Conservation (phyloP, 208 protist genomes). For the Tritrichomonas foetus region DNA sequence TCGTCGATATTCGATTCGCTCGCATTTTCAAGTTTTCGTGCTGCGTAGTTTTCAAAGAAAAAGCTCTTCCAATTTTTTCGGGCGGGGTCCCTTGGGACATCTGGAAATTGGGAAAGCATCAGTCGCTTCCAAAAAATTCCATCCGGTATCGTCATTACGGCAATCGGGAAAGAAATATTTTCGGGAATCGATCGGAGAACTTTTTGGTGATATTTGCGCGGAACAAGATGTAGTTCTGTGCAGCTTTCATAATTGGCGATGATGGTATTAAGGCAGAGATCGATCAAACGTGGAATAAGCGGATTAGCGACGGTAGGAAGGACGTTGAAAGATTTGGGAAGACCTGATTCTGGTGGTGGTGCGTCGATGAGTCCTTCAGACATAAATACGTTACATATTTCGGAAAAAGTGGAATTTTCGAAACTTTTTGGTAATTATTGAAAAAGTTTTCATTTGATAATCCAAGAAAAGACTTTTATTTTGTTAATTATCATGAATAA, state of each 20-base stretch:
- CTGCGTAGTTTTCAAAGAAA: not conserved
- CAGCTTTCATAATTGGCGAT: not conserved
- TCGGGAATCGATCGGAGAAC: not conserved
- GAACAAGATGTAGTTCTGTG: not conserved
- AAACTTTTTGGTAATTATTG: too few relatives aligned
- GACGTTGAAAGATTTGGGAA: not conserved
- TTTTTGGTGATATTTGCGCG: conserved; percentile 13
- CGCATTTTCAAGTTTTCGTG: not conserved
- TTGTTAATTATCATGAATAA: too few relatives aligned
- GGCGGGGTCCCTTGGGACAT: not conserved
- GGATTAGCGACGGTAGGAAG: conserved; percentile 5
- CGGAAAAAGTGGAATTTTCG: too few relatives aligned
- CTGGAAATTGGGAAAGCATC: not conserved
- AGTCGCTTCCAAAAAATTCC: conserved; percentile 35
- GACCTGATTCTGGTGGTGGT: not conserved
- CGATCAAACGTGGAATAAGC: not conserved
- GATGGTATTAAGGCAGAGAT: conserved; percentile 27
- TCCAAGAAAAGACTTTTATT: too few relatives aligned
- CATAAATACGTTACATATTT: too few relatives aligned
- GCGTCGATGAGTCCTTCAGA: too few relatives aligned
- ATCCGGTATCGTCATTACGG: conserved; percentile 29
- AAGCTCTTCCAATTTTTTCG: not conserved
- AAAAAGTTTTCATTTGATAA: too few relatives aligned
- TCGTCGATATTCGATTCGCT: not conserved
- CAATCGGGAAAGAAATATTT: not conserved